Base-by-base conservation (phyloP, 768 basidiomycete species). In the Phylloporus scabripes region DNA sequence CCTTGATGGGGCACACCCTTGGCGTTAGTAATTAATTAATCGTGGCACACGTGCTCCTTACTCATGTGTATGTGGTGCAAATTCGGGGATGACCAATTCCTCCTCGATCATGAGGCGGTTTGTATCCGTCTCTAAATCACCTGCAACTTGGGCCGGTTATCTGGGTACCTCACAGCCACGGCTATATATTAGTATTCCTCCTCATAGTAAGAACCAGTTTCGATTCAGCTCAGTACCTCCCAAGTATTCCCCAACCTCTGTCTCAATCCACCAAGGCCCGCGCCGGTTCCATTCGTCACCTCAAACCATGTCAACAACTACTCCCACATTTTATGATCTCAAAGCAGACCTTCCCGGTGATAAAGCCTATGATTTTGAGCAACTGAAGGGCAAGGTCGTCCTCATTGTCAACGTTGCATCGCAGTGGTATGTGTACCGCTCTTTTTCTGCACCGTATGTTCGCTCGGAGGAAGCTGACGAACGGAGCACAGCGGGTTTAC, bases 391-490 rank as follows among this genome's bases (percentile, higher is more conserved):
- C 36, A 89, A 87, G 66, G 80, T 83, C 15, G 85, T 88, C 33
- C 74, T 91, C 34, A 72, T 92, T 49, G 87, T 90, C 46, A 92
- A 91, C 60, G 76, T 78, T 45, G 88, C 87, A 23, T 87, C 86
- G 11, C 70, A 79, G 59, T 91, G 88, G 87, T 59, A 46, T 40
- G 60, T 34, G 1, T 24, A 20, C 4, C 4, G 31, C 28, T 12
- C 29, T 2, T 15, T 6, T 6, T 9, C n/a, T 24, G 8, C 10
- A 18, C 21, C 41, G n/a, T 12, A 31, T 12, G 12, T 12, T 31
- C 7, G 7, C 24, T 18, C 15, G 2, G 7, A 23, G 17, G 26
- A 48, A 21, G 36, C 49, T 55, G 34, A 53, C 50, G 9, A 32
- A 17, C 15, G 18, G n/a, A 37, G 18, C 15, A 38, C 50, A 90